Base-by-base conservation (phyloP, 306 rosid species). In the Fragaria nilgerrensis region DNA sequence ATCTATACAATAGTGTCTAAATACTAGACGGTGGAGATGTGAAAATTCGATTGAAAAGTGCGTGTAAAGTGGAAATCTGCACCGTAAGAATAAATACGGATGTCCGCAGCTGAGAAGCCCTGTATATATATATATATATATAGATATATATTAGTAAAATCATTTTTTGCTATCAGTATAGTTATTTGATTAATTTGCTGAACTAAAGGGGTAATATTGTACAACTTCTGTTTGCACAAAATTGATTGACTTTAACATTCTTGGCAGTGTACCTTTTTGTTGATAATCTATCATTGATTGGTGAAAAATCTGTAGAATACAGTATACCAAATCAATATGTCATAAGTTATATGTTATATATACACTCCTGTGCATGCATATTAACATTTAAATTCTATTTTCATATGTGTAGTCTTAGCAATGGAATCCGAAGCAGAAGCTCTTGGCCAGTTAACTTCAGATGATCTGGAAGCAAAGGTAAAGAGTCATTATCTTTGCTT, bases 371-470 rank as follows among this genome's bases (percentile, higher is more conserved):
- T 11, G 17, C 16, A 22, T 68, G 64, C 23, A 52, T 67, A 70
- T 20, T 49, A 36, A 36, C 37, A 36, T 5, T 36, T 36, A 5
- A 36, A 36, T 36, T 36, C 37, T 36, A 36, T 36, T 36, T 36
- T 36, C 37, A 36, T 36, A 36, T 36, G 5, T 36, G 32, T 78
- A 94, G 98, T 92, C 79, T 7, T 94, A 89, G 85, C 97, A 37
- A 94, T 94, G 98, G 98, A 94, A 84, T 94, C 98, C 62, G 91
- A 92, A 82, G 97, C 96, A 48, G 97, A 94, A 86, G 98, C 98
- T 86, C 88, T 94, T 73, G 97, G 97, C 63, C 98, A 90, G 80
- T 79, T 94, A 87, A 92, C 98, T 41, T 78, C 66, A 71, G 97
- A 94, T 74, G 98, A 94, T 88, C 90, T 94, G 53, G 98, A 90